Evolutionary conservation across 2,329 filamentous ascomycete species (phyloP).

Genomic region (Emericellopsis atlantica): DNA sequence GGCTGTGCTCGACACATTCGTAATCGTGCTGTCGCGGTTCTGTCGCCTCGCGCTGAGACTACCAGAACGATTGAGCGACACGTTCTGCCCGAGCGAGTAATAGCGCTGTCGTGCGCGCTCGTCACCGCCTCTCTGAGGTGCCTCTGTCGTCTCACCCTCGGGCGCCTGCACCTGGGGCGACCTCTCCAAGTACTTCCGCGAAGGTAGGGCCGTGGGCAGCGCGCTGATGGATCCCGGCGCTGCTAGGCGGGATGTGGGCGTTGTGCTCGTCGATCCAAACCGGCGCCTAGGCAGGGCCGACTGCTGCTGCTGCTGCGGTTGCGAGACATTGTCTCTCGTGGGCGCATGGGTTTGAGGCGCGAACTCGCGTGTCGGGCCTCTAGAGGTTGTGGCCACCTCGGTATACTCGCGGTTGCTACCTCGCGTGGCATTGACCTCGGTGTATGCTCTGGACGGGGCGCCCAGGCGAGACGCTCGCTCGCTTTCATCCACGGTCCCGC

Average conservation of each 20-base stretch:
- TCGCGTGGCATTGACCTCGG: slow-evolving; percentile 34
- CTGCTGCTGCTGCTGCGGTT: slow-evolving; percentile 16
- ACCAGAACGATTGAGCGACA: slow-evolving; percentile 27
- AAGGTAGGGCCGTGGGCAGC: slow-evolving; percentile 20
- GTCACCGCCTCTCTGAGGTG: slow-evolving; percentile 1
- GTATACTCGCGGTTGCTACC: slow-evolving; percentile 12
- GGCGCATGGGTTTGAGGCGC: slow-evolving; percentile 12
- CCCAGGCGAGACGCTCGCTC: slow-evolving; percentile 37
- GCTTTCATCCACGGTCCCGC: slow-evolving; percentile 32
- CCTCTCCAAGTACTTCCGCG: slow-evolving; percentile 38
- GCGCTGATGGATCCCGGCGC: slow-evolving; percentile 23
- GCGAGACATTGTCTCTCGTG: no score
- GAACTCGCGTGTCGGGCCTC: slow-evolving; percentile 13
- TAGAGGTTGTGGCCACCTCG: slow-evolving; percentile 2
- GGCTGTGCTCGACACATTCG: slow-evolving; percentile 21
- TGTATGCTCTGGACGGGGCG: slow-evolving; percentile 45
- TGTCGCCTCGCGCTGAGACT: slow-evolving; percentile 29
- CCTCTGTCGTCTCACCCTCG: slow-evolving; percentile 1
- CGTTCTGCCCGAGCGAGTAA: slow-evolving; percentile 27
- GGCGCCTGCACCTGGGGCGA: slow-evolving; percentile 23
- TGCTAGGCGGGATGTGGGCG: slow-evolving; percentile 31
- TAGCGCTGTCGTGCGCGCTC: slow-evolving; percentile 16
- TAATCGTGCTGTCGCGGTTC: slow-evolving; percentile 27
- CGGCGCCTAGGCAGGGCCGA: slow-evolving; percentile 41
- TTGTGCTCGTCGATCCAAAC: slow-evolving; percentile 29